These are phyloP conservation scores for Clavariopsis aquatica DNA, from an alignment of 495 filamentous ascomycete species.

Conservation along the genomic window DNA sequence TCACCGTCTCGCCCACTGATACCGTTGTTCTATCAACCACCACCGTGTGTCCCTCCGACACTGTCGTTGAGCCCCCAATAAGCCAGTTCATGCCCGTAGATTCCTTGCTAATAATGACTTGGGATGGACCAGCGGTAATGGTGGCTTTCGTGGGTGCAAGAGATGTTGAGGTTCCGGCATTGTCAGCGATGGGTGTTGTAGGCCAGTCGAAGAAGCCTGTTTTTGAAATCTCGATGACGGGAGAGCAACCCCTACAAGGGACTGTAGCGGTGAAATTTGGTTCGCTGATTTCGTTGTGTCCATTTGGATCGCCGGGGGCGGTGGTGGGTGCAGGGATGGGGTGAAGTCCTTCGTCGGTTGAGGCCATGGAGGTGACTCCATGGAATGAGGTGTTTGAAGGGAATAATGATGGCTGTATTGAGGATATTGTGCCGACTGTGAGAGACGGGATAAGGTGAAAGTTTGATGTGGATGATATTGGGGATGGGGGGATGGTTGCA, in stretches of 20 bases:
- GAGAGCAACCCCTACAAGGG: constrained; percentile 29
- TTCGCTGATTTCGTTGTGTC: constrained; percentile 31
- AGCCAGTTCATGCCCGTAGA: constrained; percentile 13
- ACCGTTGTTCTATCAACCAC: constrained; percentile 14
- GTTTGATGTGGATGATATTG: constrained; percentile 3
- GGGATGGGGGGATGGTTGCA: not conserved
- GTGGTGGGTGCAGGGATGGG: constrained; percentile 26
- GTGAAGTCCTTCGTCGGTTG: constrained; percentile 26
- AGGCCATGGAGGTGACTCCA: constrained; percentile 15
- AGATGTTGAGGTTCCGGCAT: constrained; percentile 6
- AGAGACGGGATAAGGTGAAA: not conserved
- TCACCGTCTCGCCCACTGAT: constrained; percentile 27
- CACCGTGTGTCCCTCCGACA: not conserved
- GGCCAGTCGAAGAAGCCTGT: constrained; percentile 19
- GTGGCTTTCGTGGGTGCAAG: constrained; percentile 13
- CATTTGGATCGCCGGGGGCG: constrained; percentile 19
- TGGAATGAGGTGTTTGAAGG: not conserved
- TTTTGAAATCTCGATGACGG: constrained; percentile 25
- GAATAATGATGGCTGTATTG: not conserved
- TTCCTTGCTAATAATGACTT: constrained; percentile 25
- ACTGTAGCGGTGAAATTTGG: constrained; percentile 24
- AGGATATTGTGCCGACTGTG: not conserved
- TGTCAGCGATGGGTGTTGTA: constrained; percentile 20
- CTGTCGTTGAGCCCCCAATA: constrained; percentile 12
- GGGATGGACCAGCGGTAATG: constrained; percentile 30